Evolutionary conservation across 2,329 filamentous ascomycete species (phyloP), one percentile per base, ranked within the genome.

Genomic region (Pseudopithomyces chartarum): DNA sequence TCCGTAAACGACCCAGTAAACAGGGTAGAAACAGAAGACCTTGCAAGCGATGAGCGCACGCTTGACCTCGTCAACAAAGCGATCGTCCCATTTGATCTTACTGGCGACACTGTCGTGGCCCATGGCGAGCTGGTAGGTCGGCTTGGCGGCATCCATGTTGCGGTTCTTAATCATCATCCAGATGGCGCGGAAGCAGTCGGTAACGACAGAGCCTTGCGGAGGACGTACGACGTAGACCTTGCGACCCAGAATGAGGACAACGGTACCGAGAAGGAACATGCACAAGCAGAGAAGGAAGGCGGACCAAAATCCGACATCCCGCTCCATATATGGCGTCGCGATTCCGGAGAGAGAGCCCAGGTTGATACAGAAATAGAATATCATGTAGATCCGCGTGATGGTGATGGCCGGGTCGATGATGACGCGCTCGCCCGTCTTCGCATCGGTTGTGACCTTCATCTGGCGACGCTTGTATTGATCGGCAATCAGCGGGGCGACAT

Each of bases 331-430:
- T 0, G 86, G 86, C 0, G 87, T 91, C 6, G 85, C 87, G 59
- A 91, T 82, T 45, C 86, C 79, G 0, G 86, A 89, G 13, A 92
- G 81, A 8, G 87, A 85, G 33, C 89, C 90, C 23, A 91, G 65
- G 76, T 92, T 91, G 76, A 91, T 90, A 75, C 85, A 88, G 72
- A 83, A 72, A 76, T 91, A 91, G 78, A 90, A 91, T 68, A 90
- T 84, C 86, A 80, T 79, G 72, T 80, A 81, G 56, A 82, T 81
- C 6, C 80, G 68, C 64, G 79, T 77, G 56, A 79, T 79, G 26
- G 80, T 82, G 60, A 80, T 78, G 17, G 77, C 71, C 13, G 79
- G 78, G 49, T 81, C 79, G 29, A 81, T 76, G 55, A 81, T 77
- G 33, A 80, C 73, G 17, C 77, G 74, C 65, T 81, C 78, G 47